Conservation (phyloP, 768 basidiomycete species). For the Sarcodon sp. region DNA sequence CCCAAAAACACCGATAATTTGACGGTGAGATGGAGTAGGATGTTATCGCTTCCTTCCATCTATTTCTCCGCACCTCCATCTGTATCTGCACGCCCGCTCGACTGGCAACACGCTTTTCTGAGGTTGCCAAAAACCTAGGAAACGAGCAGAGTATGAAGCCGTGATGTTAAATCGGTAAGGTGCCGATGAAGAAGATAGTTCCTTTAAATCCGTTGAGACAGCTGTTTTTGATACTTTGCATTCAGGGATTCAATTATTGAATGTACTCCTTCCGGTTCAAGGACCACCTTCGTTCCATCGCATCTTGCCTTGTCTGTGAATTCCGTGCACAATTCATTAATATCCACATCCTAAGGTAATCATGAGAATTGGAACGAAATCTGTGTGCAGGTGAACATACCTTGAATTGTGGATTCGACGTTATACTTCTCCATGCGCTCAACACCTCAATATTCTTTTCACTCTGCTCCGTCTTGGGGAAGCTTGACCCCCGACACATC, state of each 20-base stretch:
- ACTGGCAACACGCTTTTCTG: no score
- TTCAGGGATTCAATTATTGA: slow-evolving; percentile 30
- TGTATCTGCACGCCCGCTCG: no score
- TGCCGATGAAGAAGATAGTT: no score
- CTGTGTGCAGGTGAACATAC: slow-evolving; percentile 25
- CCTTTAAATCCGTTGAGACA: no score
- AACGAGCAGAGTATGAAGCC: no score
- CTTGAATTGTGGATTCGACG: slow-evolving; percentile 64
- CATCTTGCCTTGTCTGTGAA: slow-evolving; percentile 76
- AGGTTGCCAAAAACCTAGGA: no score
- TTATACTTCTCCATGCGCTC: slow-evolving; percentile 69
- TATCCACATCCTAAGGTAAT: slow-evolving; percentile 49
- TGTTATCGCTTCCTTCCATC: no score
- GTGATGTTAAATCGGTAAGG: no score
- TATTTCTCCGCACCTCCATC: no score
- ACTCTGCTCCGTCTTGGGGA: slow-evolving; percentile 57
- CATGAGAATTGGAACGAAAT: background rate
- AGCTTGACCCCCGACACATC: slow-evolving; percentile 52
- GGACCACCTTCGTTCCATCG: slow-evolving; percentile 73
- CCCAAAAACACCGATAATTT: no score
- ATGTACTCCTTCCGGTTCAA: slow-evolving; percentile 37
- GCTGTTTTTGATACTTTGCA: slow-evolving; percentile 10
- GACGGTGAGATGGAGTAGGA: no score
- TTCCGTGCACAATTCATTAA: slow-evolving; percentile 67
- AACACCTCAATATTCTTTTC: slow-evolving; percentile 69